These are phyloP conservation scores for Lupinus albus DNA, from an alignment of 306 rosid species.

Conservation along the genomic window DNA sequence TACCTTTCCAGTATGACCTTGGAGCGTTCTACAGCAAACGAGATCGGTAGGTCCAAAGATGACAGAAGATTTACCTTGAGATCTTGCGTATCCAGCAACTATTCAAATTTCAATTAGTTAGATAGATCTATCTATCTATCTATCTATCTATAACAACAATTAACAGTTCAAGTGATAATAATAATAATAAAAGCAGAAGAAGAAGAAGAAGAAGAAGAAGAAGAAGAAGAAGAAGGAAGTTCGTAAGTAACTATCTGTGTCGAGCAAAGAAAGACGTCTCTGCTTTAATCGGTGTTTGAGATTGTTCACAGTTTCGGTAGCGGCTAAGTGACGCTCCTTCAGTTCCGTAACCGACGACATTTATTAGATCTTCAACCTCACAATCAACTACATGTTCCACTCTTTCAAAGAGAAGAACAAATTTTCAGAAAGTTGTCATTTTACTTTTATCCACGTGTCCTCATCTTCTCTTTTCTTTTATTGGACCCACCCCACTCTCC, in stretches of 20 bases:
- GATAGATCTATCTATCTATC: too few species aligned
- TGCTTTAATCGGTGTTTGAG: slow-evolving; percentile 68
- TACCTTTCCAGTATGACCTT: slow-evolving; percentile 88
- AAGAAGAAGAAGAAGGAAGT: too few species aligned
- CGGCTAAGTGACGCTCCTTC: slow-evolving; percentile 72
- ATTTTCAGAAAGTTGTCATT: too few species aligned
- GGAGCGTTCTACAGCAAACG: slow-evolving; percentile 86
- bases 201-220: too few species aligned
- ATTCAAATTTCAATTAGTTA: neutral
- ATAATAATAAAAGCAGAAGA: neutral
- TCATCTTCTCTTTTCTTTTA: too few species aligned
- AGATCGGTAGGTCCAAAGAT: slow-evolving; percentile 83
- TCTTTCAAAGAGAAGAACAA: too few species aligned
- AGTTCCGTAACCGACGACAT: slow-evolving; percentile 83
- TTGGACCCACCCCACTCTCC: too few species aligned
- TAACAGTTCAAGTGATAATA: neutral
- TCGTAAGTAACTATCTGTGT: slow-evolving; percentile 63
- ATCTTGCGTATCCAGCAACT: slow-evolving; percentile 68
- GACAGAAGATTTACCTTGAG: slow-evolving; percentile 66
- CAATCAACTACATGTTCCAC: too few species aligned
- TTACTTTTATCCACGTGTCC: too few species aligned
- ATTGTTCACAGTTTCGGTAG: slow-evolving; percentile 67
- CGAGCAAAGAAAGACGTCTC: slow-evolving; percentile 72
- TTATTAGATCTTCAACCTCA: neutral
- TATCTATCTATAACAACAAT: slow-evolving; percentile 1